A percentile compares a stretch with the other conserved stretches of the same genome.
These are phyloP conservation scores for Teratosphaeria pseudoeucalypti DNA, from an alignment of 2,329 filamentous ascomycete genomes.

Conservation along the genomic window DNA sequence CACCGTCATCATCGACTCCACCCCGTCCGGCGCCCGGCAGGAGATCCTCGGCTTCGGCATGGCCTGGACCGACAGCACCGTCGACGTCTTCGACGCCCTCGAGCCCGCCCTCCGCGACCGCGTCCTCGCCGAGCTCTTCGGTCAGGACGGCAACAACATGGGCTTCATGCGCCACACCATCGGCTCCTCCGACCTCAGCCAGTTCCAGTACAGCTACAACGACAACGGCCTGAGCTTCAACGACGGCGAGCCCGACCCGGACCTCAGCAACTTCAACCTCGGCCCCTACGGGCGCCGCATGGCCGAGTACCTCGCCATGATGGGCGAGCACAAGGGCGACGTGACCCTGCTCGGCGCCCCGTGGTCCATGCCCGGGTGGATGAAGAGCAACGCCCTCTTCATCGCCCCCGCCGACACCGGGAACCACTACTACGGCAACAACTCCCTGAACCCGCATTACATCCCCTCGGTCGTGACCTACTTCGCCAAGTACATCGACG, in stretches of 20 bases:
- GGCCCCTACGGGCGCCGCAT: conserved; percentile 28
- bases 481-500: conserved; percentile 30
- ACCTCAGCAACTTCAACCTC: conserved; percentile 23
- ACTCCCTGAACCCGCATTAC: conserved; percentile 28
- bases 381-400: conserved; percentile 28
- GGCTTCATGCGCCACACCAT: conserved; percentile 33
- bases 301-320: conserved; percentile 27
- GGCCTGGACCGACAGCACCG: conserved; percentile 30
- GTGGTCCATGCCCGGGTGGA: conserved; percentile 32
- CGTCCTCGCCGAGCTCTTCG: conserved; percentile 27
- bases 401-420: conserved; percentile 9
- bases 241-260: conserved; percentile 22
- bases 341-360: conserved; percentile 28
- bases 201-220: conserved; percentile 28
- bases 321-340: conserved; percentile 26
- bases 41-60: conserved; percentile 29
- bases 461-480: conserved; percentile 25
- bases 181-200: conserved; percentile 28
- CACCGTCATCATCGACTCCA: conserved; percentile 9
- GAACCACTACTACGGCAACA: conserved; percentile 14
- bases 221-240: conserved; percentile 24
- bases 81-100: conserved; percentile 27
- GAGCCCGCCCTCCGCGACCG: conserved; percentile 19
- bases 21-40: conserved; percentile 10
- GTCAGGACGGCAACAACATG: conserved; percentile 26